Conservation (phyloP, 345 rosid genomes). For the Lepidium sativum region DNA sequence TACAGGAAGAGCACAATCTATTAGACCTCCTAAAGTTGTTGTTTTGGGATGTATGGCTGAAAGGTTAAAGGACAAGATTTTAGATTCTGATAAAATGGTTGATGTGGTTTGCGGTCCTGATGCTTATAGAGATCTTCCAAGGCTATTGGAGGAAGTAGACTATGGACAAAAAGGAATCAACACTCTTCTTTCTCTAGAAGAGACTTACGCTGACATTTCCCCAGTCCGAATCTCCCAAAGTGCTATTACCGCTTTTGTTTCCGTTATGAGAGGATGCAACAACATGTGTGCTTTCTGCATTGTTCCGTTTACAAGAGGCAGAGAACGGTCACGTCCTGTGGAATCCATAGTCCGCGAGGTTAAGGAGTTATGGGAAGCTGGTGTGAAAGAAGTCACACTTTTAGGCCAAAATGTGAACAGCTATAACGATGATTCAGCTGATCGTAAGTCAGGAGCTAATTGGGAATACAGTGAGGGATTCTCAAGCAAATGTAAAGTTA, state of each 20-base stretch:
- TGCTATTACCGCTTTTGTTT: constrained; percentile 70
- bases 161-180: constrained; percentile 91
- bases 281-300: constrained; percentile 97
- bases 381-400: constrained; percentile 89
- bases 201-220: constrained; percentile 82
- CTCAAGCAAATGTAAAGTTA: constrained; percentile 72
- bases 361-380: constrained; percentile 67
- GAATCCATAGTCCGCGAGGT: constrained; percentile 86
- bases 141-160: constrained; percentile 74
- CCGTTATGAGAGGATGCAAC: constrained; percentile 95
- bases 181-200: constrained; percentile 89
- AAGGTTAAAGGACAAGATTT: constrained; percentile 80
- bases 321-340: constrained; percentile 86
- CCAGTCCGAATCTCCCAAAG: constrained; percentile 70
- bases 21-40: constrained; percentile 78
- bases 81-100: constrained; percentile 94
- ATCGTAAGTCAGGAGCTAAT: constrained; percentile 52
- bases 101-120: constrained; percentile 96
- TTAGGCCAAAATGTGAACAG: constrained; percentile 96
- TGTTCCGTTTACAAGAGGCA: constrained; percentile 93
- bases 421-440: constrained; percentile 63
- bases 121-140: constrained; percentile 90
- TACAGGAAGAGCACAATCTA: constrained; percentile 57
- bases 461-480: constrained; percentile 86
- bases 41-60: constrained; percentile 99